Percentiles rank a stretch among this genome's conserved stretches.
phyloP scores from a whole-genome alignment of 106 monocot species.

The Amphibolis antarctica region DNA sequence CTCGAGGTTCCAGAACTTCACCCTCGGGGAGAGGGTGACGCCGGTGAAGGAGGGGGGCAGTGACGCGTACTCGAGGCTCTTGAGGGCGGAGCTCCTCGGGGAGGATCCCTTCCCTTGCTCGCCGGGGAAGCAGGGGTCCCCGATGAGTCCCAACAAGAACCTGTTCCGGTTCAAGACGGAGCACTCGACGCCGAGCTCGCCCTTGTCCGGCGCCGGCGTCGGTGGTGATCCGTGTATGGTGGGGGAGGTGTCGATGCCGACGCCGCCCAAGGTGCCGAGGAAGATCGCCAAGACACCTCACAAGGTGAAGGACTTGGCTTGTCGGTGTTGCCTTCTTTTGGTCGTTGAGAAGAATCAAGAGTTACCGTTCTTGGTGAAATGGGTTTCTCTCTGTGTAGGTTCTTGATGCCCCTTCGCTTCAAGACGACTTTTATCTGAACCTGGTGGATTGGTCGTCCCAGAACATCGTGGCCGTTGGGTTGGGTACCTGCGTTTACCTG shows the following conservation, averaged over 20 bases:
- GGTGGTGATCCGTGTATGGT: neutral
- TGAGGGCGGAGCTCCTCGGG: slow-evolving; percentile 81
- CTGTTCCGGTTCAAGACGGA: slow-evolving; percentile 90
- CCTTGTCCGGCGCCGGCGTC: slow-evolving; percentile 15
- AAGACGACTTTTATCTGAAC: slow-evolving; percentile 95
- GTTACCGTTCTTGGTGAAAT: slow-evolving; percentile 7
- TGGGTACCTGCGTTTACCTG: slow-evolving; percentile 83
- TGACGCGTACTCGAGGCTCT: slow-evolving; percentile 57
- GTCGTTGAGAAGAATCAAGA: neutral
- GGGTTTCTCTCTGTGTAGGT: slow-evolving; percentile 46
- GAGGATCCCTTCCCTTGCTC: slow-evolving; percentile 29
- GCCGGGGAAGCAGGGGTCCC: slow-evolving; percentile 36
- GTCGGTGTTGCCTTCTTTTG: neutral
- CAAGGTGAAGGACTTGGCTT: slow-evolving; percentile 10
- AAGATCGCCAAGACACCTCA: slow-evolving; percentile 25
- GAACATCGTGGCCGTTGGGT: slow-evolving; percentile 77
- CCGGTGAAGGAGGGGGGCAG: slow-evolving; percentile 67
- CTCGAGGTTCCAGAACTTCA: slow-evolving; percentile 70
- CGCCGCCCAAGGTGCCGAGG: slow-evolving; percentile 21
- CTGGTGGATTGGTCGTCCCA: slow-evolving; percentile 98
- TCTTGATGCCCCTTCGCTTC: slow-evolving; percentile 88
- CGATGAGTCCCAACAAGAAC: slow-evolving; percentile 69
- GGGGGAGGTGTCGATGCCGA: slow-evolving; percentile 21
- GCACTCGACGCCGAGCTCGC: slow-evolving; percentile 63
- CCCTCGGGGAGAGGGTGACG: slow-evolving; percentile 44